Conservation (phyloP, 2,329 filamentous ascomycete species). For the Trichocomaceae sp. region DNA sequence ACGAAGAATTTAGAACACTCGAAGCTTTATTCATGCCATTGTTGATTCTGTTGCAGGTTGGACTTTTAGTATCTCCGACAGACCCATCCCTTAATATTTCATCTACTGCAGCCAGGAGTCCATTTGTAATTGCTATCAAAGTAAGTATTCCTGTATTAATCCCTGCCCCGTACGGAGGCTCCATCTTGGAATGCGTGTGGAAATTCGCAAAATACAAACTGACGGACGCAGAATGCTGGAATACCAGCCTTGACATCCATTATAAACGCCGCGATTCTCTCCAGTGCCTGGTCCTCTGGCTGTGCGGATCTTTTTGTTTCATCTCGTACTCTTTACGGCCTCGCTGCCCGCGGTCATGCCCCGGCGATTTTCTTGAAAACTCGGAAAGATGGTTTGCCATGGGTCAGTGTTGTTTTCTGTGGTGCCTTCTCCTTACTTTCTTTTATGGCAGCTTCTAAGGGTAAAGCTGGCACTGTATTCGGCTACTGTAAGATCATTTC, state of each 20-base stretch:
- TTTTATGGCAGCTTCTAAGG: conserved; percentile 16
- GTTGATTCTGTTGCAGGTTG: conserved; percentile 3
- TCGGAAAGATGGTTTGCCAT: conserved; percentile 16
- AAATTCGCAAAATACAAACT: neutral
- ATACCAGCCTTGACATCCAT: conserved; percentile 59
- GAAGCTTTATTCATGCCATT: no score
- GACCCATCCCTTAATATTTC: conserved; percentile 15
- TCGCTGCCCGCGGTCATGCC: conserved; percentile 59
- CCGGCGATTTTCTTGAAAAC: conserved; percentile 49
- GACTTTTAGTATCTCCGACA: conserved; percentile 16
- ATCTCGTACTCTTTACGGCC: conserved; percentile 60
- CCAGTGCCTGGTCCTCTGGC: conserved; percentile 70
- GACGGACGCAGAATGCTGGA: conserved; percentile 44
- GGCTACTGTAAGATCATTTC: conserved; percentile 14
- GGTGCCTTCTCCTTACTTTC: conserved; percentile 15
- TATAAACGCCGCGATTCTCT: conserved; percentile 71
- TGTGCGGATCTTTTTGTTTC: conserved; percentile 72
- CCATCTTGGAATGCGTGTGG: no score
- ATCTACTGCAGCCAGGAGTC: conserved; percentile 46
- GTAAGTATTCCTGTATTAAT: neutral
- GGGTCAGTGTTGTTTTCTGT: conserved; percentile 16
- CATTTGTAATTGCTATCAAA: conserved; percentile 38
- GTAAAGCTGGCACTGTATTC: conserved; percentile 17
- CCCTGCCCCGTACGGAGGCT: no score
- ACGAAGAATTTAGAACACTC: neutral